Percentiles rank a stretch among this genome's conserved stretches.
Conservation (phyloP, 345 rosid species). For the Aquilaria yunnanensis region DNA sequence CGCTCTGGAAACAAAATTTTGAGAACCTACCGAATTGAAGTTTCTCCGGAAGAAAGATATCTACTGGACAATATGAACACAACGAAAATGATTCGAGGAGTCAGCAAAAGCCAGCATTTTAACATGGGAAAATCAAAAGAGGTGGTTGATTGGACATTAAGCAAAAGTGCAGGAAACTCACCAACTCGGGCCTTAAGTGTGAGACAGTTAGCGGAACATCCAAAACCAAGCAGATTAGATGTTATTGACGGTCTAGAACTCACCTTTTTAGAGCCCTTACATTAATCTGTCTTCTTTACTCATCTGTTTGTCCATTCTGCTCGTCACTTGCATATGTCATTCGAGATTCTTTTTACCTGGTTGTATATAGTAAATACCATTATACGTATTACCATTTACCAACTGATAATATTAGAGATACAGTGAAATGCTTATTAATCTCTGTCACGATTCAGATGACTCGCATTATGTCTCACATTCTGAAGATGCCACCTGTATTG, state of each 20-base stretch:
- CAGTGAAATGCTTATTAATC: neutral
- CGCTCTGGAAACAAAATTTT: constrained; percentile 21
- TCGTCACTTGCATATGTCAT: constrained; percentile 3
- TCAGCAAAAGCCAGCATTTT: constrained; percentile 88
- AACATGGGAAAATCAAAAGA: constrained; percentile 23
- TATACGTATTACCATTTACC: neutral
- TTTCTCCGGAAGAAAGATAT: constrained; percentile 59
- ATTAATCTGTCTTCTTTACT: constrained; percentile 7
- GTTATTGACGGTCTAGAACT: constrained; percentile 48
- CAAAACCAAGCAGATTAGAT: constrained; percentile 31
- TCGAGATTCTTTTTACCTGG: neutral
- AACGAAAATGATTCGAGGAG: constrained; percentile 42
- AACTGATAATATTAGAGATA: neutral
- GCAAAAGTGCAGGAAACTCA: constrained; percentile 70
- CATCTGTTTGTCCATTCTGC: neutral
- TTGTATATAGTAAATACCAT: constrained; percentile 10
- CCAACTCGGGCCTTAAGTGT: constrained; percentile 27
- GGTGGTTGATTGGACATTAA: constrained; percentile 31
- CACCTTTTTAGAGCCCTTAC: constrained; percentile 7
- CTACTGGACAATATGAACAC: constrained; percentile 40
- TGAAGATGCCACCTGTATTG: no score
- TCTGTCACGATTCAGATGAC: neutral
- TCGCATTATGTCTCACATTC: neutral
- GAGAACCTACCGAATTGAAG: constrained; percentile 24
- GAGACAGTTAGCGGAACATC: constrained; percentile 14